These are phyloP conservation scores for Didymella segeticola DNA, from an alignment of 2,329 filamentous ascomycete genomes.

Conservation along the genomic window DNA sequence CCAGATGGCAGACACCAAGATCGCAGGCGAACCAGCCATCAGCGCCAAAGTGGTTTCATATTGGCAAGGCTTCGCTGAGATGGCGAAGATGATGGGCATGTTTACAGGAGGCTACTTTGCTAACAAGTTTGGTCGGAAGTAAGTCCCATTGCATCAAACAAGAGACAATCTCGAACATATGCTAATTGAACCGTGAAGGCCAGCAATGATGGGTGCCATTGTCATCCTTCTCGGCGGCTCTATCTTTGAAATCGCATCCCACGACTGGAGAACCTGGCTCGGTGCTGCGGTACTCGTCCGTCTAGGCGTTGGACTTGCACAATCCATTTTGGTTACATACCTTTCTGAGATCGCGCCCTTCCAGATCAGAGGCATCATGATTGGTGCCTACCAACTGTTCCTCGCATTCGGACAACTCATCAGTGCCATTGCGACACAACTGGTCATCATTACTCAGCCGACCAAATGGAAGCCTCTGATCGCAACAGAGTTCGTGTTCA, in stretches of 20 bases:
- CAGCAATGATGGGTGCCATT: not conserved
- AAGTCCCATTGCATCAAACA: not conserved
- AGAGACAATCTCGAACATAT: not conserved
- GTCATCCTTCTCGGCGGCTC: not conserved
- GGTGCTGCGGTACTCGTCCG: not conserved
- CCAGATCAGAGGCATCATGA: not conserved
- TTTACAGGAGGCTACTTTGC: not conserved
- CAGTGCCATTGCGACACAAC: not conserved
- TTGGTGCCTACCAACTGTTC: not conserved
- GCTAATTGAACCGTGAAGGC: not conserved
- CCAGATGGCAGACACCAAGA: not conserved
- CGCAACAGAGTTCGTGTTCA: not conserved
- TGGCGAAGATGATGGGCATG: not conserved
- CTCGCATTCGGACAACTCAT: not conserved
- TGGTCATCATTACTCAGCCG: not conserved
- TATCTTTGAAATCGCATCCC: not conserved
- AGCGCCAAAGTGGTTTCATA: not conserved
- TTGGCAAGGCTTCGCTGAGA: not conserved
- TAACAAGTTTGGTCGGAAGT: not conserved
- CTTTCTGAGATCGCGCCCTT: not conserved
- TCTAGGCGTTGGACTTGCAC: not conserved
- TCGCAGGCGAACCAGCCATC: not conserved
- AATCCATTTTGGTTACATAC: not conserved
- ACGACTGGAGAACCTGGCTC: not conserved
- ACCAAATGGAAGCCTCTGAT: not conserved